Evolutionary conservation across 331 rosid species (phyloP).

Genomic region (Cydonia oblonga): DNA sequence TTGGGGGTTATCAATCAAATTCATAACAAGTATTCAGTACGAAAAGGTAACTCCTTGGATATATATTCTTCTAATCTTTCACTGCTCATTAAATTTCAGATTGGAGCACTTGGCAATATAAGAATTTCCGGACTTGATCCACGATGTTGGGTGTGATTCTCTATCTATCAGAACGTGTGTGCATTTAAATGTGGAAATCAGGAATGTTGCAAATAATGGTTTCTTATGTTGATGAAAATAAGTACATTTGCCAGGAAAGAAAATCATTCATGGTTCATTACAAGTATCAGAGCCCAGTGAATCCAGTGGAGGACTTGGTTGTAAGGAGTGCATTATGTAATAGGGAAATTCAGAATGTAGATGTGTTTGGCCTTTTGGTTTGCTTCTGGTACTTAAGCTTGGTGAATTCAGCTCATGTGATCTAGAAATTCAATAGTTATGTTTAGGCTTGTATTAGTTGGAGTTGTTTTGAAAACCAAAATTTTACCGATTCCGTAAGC

Average conservation of each 20-base stretch:
- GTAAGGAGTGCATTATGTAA: neutral
- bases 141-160: neutral
- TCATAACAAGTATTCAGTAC: constrained; percentile 59
- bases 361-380: neutral
- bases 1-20: constrained; percentile 69
- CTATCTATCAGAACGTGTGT: neutral
- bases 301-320: neutral
- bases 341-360: neutral
- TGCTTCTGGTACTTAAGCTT: neutral
- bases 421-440: neutral
- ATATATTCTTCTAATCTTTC: neutral
- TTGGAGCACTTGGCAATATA: neutral
- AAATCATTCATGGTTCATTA: neutral
- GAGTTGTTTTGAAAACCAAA: too few species aligned
- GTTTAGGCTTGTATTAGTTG: too few species aligned
- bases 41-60: constrained; percentile 56
- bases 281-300: neutral
- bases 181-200: neutral
- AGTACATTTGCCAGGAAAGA: neutral
- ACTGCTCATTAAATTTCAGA: neutral
- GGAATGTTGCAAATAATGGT: neutral
- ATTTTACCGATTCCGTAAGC: neutral
- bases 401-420: neutral
- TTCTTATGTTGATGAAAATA: neutral
- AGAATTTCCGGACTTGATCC: neutral